Evolutionary conservation across 2,329 filamentous ascomycete species (phyloP), one percentile per base, ranked within the genome.

Genomic region (Calonectria henricotiae): DNA sequence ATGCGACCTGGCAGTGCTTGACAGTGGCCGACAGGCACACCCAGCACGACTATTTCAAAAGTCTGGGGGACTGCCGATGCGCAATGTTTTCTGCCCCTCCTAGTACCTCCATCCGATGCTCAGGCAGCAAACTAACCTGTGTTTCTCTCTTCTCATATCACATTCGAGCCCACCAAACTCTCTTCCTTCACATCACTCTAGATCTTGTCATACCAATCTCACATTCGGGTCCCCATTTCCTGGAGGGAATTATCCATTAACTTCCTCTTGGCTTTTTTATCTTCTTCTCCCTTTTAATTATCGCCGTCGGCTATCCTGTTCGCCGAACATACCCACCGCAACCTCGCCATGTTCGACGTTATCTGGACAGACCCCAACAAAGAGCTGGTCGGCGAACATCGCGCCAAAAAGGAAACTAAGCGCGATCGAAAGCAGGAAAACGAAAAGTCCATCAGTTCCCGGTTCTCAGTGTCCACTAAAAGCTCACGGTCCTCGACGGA

Each of bases 321-420:
- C n/a, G n/a, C 13, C n/a, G 25, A 23, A 25, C 20, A 15, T 3
- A 44, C 23, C 17, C 1, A 23, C 15, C 12, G 6, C 23, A 43
- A 12, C 8, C 35, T 37, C 74, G 78, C 67, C 51, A 90, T 90
- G 89, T 90, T 89, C 77, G 88, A 90, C 76, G 86, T 90, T 37
- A 81, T 88, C 55, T 90, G 89, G 89, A 87, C 87, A 4, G 88
- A 90, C 67, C 86, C 86, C 25, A 82, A 87, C 61, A 81, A 83
- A 68, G 86, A 90, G 79, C 83, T 85, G 9, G 84, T 89, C 17
- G 87, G 88, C 3, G 86, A 90, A 76, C 83, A 85, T 65, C 85
- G 85, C 17, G 83, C 85, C 1, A 85, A 84, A 58, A 89, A 89
- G 74, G 85, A 85, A 71, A 79, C 73, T 63, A 76, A 75, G 49